Base-by-base conservation (phyloP, 169 alveolate genomes). In the Plasmodium falciparum region DNA sequence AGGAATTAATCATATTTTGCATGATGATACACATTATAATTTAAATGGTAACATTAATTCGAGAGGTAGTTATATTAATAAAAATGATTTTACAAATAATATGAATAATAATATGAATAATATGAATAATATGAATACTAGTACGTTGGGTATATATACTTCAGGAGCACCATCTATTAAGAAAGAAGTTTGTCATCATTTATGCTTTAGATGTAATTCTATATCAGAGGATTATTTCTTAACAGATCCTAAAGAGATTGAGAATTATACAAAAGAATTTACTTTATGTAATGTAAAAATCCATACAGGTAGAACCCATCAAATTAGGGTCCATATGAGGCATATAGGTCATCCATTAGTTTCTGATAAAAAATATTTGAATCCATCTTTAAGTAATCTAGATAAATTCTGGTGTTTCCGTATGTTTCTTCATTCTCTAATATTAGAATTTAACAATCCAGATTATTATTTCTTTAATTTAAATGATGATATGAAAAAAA, bases 241-340 rank as follows among this genome's bases (percentile, higher is more conserved):
- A 4, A 74, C 80, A 9, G 80, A 65, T 67, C 56, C 70, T 0
- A 62, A 74, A 89, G 91, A 89, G 29, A 91, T 89, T 26, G 90
- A 86, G 61, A 58, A 61, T 47, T 89, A 93, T 56, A 85, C 93
- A 29, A 91, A 88, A 72, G 94, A 90, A 43, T 93, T 93, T 73
- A 83, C 93, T 52, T 73, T 93, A 69, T 93, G 95, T 73, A 67
- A 90, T 39, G 94, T 90, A 20, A 74, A 91, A 13, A 93, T 93
- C 6, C 94, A 90, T 39, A 93, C 95, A 8, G 95, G 95, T 17
- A 54, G 95, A 65, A 93, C 95, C 1, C 95, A 93, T 62, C 95
- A 93, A 74, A 93, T 93, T 39, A 80, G 95, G 26, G 95, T 93
- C 0, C 95, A 93, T 90, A 85, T 93, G 92, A 92, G 92, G 6